phyloP scores from a whole-genome alignment of 2,329 filamentous ascomycete genomes.

The Byssochlamys sp. region DNA sequence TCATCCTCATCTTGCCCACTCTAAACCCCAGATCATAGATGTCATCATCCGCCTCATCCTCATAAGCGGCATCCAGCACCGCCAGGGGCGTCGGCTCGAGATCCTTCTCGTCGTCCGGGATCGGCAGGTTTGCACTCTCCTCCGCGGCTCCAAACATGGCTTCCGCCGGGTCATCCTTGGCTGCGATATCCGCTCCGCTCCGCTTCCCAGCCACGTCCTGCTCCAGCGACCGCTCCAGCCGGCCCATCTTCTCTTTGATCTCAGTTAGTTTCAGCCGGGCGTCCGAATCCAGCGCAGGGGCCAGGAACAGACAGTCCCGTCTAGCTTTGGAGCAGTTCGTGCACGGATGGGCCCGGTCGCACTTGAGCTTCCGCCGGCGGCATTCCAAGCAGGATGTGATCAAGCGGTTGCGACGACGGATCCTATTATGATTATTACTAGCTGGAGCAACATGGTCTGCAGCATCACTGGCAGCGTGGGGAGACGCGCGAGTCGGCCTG shows the following conservation, averaged over 20 bases:
- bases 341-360: slow-evolving; percentile 62
- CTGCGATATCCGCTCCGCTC: slow-evolving; percentile 1
- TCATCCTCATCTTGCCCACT: slow-evolving; percentile 63
- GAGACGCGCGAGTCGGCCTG: background rate
- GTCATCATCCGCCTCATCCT: slow-evolving; percentile 56
- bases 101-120: slow-evolving; percentile 45
- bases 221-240: slow-evolving; percentile 60
- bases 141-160: slow-evolving; percentile 41
- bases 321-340: slow-evolving; percentile 46
- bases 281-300: slow-evolving; percentile 57
- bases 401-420: slow-evolving; percentile 56
- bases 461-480: background rate
- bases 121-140: slow-evolving; percentile 17
- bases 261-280: slow-evolving; percentile 62
- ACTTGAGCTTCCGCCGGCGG: slow-evolving; percentile 65
- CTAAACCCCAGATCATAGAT: slow-evolving; percentile 62
- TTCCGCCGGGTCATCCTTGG: slow-evolving; percentile 23
- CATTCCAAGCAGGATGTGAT: slow-evolving; percentile 63
- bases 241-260: slow-evolving; percentile 70
- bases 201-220: slow-evolving; percentile 51
- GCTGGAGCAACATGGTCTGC: background rate
- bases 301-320: slow-evolving; percentile 54
- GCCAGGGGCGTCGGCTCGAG: slow-evolving; percentile 56
- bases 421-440: slow-evolving; percentile 12
- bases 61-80: slow-evolving; percentile 58